Conservation (phyloP, 2,329 filamentous ascomycete species). For the Penicillium expansum region DNA sequence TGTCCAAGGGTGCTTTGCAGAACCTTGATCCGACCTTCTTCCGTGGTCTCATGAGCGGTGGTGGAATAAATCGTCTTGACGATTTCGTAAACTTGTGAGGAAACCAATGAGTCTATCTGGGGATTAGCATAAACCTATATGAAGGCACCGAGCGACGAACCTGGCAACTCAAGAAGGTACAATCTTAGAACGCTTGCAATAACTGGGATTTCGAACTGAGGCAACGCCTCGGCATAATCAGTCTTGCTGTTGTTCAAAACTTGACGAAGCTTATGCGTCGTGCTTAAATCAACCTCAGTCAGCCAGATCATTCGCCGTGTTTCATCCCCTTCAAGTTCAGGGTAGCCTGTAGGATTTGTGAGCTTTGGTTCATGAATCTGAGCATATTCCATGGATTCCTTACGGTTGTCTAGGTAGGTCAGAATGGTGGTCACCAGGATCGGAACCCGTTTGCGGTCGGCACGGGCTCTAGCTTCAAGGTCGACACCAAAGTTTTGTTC, state of each 20-base stretch:
- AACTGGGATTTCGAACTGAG: slow-evolving; percentile 89
- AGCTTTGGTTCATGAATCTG: not conserved
- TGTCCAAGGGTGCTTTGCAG: slow-evolving; percentile 95
- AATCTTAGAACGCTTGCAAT: slow-evolving; percentile 90
- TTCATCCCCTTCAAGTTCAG: slow-evolving; percentile 94
- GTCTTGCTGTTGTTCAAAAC: slow-evolving; percentile 84
- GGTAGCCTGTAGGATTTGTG: slow-evolving; percentile 61
- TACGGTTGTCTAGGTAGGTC: slow-evolving; percentile 86
- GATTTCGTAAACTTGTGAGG: slow-evolving; percentile 97
- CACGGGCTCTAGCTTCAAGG: slow-evolving; percentile 87
- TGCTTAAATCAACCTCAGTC: slow-evolving; percentile 79
- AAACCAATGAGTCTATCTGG: slow-evolving; percentile 86
- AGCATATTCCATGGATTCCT: slow-evolving; percentile 14
- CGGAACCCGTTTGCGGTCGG: slow-evolving; percentile 93
- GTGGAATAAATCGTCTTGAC: slow-evolving; percentile 94
- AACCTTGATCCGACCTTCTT: slow-evolving; percentile 79
- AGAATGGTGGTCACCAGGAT: slow-evolving; percentile 87
- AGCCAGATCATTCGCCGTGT: slow-evolving; percentile 91
- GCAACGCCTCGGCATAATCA: slow-evolving; percentile 71
- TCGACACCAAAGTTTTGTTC: slow-evolving; percentile 98
- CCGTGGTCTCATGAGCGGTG: slow-evolving; percentile 70
- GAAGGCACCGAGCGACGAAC: slow-evolving; percentile 52
- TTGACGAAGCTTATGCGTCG: slow-evolving; percentile 79
- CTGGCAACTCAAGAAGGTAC: slow-evolving; percentile 90
- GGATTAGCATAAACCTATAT: slow-evolving; percentile 9